Conservation (phyloP, 305 asterid genomes). For the Ilex paraguariensis region DNA sequence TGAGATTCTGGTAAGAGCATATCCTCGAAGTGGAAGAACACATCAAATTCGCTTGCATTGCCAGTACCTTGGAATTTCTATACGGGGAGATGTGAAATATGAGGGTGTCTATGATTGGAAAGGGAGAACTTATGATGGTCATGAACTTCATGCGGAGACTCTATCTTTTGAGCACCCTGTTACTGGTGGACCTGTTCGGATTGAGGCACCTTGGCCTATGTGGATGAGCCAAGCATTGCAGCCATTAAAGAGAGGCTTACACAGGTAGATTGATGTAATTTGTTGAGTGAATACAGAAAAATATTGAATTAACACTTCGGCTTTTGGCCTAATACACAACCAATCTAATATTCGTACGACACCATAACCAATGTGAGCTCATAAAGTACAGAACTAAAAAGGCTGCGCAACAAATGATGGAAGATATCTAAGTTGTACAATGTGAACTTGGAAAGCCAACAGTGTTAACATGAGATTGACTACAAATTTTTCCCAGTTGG, state of each 20-base stretch:
- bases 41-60: constrained; percentile 94
- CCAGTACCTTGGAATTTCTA: constrained; percentile 81
- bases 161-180: constrained; percentile 81
- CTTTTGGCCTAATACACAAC: too few species aligned
- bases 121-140: constrained; percentile 52
- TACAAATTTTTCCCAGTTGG: too few species aligned
- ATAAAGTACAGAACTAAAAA: too few species aligned
- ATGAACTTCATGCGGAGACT: constrained; percentile 91
- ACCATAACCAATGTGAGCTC: too few species aligned
- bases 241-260: not conserved
- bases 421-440: too few species aligned
- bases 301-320: too few species aligned
- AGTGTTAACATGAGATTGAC: too few species aligned
- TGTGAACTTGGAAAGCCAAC: too few species aligned
- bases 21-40: constrained; percentile 83
- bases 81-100: constrained; percentile 80
- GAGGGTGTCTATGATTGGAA: constrained; percentile 86
- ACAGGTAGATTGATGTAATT: too few species aligned
- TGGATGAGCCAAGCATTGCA: constrained; percentile 49
- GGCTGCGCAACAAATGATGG: too few species aligned
- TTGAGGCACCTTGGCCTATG: constrained; percentile 67
- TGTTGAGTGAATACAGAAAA: too few species aligned
- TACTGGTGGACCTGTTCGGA: constrained; percentile 44
- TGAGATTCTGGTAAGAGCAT: constrained; percentile 66
- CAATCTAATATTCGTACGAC: too few species aligned